These are phyloP conservation scores for Mallotus nudiflorus DNA, from an alignment of 345 rosid species.

Conservation along the genomic window DNA sequence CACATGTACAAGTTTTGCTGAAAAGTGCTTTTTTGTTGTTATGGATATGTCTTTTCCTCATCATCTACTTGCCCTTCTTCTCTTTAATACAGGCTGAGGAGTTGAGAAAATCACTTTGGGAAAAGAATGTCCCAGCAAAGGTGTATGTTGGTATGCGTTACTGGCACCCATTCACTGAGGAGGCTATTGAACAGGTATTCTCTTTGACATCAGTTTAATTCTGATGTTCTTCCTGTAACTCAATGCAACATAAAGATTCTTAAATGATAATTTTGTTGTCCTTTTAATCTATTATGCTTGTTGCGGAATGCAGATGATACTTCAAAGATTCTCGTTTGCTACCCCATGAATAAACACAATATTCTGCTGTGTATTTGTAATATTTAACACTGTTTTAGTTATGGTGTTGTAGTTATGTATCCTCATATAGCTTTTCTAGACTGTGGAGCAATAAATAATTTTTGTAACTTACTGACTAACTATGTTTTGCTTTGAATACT, in stretches of 20 bases:
- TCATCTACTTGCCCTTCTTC: constrained; percentile 8
- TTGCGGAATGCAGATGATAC: neutral
- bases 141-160: constrained; percentile 99
- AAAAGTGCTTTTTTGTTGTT: constrained; percentile 3
- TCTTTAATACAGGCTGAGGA: constrained; percentile 73
- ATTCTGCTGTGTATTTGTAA: neutral
- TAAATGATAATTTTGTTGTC: neutral
- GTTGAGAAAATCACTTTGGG: constrained; percentile 78
- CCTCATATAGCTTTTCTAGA: neutral
- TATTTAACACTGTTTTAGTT: neutral
- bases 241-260: neutral
- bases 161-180: constrained; percentile 99
- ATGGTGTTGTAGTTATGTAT: neutral
- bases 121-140: constrained; percentile 78
- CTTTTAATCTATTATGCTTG: neutral
- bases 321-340: neutral
- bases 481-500: neutral
- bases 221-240: neutral
- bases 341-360: neutral
- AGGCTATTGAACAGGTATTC: constrained; percentile 92
- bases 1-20: neutral
- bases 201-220: constrained; percentile 3
- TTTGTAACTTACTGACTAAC: neutral
- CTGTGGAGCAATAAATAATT: neutral
- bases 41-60: constrained; percentile 6